Evolutionary conservation across 2,329 filamentous ascomycete genomes (phyloP).

Genomic region (Gnomoniopsis sp.): DNA sequence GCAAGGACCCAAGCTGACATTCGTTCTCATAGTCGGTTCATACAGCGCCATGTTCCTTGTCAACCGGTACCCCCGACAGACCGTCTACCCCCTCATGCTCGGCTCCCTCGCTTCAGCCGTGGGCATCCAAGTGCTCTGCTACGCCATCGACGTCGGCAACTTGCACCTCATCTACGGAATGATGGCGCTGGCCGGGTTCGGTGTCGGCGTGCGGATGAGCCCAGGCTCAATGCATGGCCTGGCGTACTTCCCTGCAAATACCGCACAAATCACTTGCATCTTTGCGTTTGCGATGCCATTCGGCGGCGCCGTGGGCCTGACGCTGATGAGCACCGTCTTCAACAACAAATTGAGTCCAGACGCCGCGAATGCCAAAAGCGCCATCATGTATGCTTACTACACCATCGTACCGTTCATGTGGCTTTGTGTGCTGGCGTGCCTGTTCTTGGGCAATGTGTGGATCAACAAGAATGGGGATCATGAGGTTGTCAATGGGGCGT

Average conservation of each 20-base stretch:
- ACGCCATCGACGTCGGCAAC: conserved; percentile 49
- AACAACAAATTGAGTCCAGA: conserved; percentile 49
- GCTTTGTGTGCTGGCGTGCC: conserved; percentile 27
- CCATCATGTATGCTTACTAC: conserved; percentile 64
- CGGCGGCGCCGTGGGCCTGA: conserved; percentile 62
- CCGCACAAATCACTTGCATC: conserved; percentile 57
- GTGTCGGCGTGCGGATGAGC: conserved; percentile 64
- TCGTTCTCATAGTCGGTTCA: conserved; percentile 41
- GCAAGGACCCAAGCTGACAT: not conserved
- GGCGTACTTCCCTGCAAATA: conserved; percentile 55
- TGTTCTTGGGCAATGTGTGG: conserved; percentile 32
- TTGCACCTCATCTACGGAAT: conserved; percentile 57
- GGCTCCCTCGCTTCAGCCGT: conserved; percentile 54
- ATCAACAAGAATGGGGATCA: conserved; percentile 25
- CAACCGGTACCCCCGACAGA: conserved; percentile 60
- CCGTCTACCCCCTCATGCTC: conserved; percentile 54
- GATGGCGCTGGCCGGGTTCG: conserved; percentile 61
- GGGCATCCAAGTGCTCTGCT: conserved; percentile 56
- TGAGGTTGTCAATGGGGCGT: conserved; percentile 22
- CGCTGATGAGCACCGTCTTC: conserved; percentile 67
- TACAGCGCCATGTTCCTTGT: conserved; percentile 56
- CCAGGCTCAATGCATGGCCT: conserved; percentile 58
- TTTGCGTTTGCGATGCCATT: conserved; percentile 58
- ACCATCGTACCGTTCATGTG: conserved; percentile 57
- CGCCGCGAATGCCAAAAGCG: conserved; percentile 31